Evolutionary conservation across 2,329 filamentous ascomycete genomes (phyloP).

Genomic region (Penicillium sp.): DNA sequence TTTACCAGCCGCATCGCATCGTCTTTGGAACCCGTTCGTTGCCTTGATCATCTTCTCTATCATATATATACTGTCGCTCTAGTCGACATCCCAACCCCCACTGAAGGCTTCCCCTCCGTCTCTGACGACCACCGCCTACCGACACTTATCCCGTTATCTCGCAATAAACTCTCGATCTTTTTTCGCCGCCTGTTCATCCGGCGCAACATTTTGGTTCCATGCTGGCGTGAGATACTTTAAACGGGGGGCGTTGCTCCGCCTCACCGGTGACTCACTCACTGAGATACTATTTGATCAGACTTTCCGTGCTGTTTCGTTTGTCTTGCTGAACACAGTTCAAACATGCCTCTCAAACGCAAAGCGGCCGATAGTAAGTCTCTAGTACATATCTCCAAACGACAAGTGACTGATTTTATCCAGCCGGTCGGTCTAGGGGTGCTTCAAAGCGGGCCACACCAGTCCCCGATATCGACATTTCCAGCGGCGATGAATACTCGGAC

Average conservation of each 20-base stretch:
- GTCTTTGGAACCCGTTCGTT: background rate
- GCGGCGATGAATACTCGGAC: conserved; percentile 59
- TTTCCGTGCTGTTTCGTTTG: background rate
- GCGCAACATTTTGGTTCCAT: conserved; percentile 19
- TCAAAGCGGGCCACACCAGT: conserved; percentile 50
- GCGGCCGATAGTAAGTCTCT: conserved; percentile 52
- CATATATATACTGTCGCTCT: background rate
- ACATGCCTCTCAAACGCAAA: conserved; percentile 72
- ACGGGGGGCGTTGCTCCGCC: conserved; percentile 15
- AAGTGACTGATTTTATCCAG: conserved; percentile 33
- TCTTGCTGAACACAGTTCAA: conserved; percentile 4
- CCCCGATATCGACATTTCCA: conserved; percentile 46
- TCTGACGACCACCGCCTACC: background rate
- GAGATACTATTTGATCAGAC: background rate
- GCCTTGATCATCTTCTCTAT: background rate
- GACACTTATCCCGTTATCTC: background rate
- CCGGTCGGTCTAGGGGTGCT: conserved; percentile 45
- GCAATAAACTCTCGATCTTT: background rate
- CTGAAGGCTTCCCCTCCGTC: background rate
- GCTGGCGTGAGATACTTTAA: conserved; percentile 15
- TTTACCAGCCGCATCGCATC: background rate
- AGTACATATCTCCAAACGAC: conserved; percentile 20
- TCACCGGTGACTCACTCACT: conserved; percentile 1
- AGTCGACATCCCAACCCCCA: background rate
- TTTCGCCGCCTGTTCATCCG: conserved; percentile 16